Conservation (phyloP, 495 filamentous ascomycete species). For the Pseudevernia furfuracea region DNA sequence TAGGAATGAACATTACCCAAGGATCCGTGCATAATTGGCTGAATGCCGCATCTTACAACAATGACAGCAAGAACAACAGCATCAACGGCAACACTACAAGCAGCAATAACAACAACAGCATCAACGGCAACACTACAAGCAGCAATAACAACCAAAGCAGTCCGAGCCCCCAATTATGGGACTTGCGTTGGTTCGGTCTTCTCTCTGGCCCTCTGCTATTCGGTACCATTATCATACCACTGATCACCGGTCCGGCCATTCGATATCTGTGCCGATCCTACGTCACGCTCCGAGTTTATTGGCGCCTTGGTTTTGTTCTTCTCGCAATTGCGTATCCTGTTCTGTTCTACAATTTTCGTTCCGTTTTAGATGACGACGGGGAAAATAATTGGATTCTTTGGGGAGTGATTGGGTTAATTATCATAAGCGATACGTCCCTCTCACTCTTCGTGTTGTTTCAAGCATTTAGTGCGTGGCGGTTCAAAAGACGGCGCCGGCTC, state of each 20-base stretch:
- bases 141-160: not conserved
- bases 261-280: constrained; percentile 13
- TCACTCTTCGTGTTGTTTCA: no score
- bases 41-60: not conserved
- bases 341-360: no score
- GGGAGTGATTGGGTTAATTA: no score
- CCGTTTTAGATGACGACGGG: no score
- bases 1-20: constrained; percentile 20
- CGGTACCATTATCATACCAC: constrained; percentile 19
- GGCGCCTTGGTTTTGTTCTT: constrained; percentile 7
- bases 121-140: not conserved
- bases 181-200: constrained; percentile 16
- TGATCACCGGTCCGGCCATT: constrained; percentile 14
- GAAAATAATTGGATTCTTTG: no score
- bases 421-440: no score
- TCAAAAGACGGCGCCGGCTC: no score
- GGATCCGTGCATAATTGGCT: not conserved
- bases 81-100: no score
- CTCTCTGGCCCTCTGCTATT: constrained; percentile 15
- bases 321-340: constrained; percentile 6
- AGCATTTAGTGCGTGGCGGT: no score
- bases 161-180: constrained; percentile 15
- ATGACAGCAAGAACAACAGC: no score
- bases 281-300: constrained; percentile 10
- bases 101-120: constrained; percentile 2